Evolutionary conservation across 148 eudicot genomes (phyloP), one percentile per base, ranked within the genome.

Genomic region (Dysphania ambrosioides): DNA sequence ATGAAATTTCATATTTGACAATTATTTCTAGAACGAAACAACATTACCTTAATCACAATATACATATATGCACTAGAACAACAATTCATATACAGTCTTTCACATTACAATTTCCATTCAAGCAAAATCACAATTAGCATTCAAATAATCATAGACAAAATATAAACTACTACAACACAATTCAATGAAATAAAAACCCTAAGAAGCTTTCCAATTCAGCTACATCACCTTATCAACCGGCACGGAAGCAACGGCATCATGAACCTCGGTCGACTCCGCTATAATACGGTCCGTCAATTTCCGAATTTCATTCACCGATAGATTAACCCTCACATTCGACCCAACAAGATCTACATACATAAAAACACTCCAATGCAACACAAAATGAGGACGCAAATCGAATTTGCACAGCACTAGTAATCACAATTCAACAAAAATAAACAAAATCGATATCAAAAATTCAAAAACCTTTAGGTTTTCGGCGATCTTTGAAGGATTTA

Each of bases 181-280:
- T 42, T 42, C 21, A 47, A 34, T 11, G 15, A 5, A 41, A 32
- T 31, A 69, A n/a, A 74, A 53, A 47, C 24, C 30, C 60, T 30
- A 11, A 32, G 19, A 47, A 47, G 3, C 0, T 8, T 19, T 27
- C 55, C 58, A 12, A 19, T 29, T 4, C 34, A 26, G 23, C 19
- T 58, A 42, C 23, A 24, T 47, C 80, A 92, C 99, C 99, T 92
- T 92, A 69, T 90, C 91, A 55, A 88, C 81, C 26, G 96, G 91
- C 79, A 95, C 83, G 3, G 92, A 78, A 77, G 97, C 97, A 78
- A 95, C 81, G 42, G 88, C 86, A 79, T 95, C 89, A 64, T 90
- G 86, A 75, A 89, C 90, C 71, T 79, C 77, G 78, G 87, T 92
- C 6, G 92, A 95, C 78, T 92, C 85, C 34, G 87, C 87, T 70